Conservation (phyloP, 2,329 filamentous ascomycete genomes). For the Graphium sp. region DNA sequence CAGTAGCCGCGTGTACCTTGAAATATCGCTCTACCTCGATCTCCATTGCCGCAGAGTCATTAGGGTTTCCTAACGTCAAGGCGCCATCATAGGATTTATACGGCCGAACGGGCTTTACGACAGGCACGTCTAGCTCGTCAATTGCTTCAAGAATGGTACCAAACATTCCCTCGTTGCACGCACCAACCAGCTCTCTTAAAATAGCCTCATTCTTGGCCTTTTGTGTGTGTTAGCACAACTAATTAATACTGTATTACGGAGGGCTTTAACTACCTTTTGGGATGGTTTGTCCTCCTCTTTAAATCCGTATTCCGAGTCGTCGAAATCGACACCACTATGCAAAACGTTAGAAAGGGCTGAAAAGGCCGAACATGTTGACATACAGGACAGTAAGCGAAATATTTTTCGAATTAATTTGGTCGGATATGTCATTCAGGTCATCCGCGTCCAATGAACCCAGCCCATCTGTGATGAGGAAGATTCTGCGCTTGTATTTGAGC, state of each 20-base stretch:
- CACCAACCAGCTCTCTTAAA: slow-evolving; percentile 46
- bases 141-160: slow-evolving; percentile 82
- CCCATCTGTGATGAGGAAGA: slow-evolving; percentile 76
- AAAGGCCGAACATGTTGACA: slow-evolving; percentile 15
- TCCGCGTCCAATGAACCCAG: slow-evolving; percentile 56
- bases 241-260: background rate
- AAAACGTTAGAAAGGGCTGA: background rate
- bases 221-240: slow-evolving; percentile 1
- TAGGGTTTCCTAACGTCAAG: slow-evolving; percentile 64
- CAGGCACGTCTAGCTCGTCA: slow-evolving; percentile 59
- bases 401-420: slow-evolving; percentile 55
- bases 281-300: slow-evolving; percentile 76
- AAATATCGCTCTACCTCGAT: slow-evolving; percentile 89
- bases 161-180: slow-evolving; percentile 51
- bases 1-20: slow-evolving; percentile 60
- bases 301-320: slow-evolving; percentile 75
- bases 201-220: slow-evolving; percentile 50
- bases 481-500: slow-evolving; percentile 64
- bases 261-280: slow-evolving; percentile 58
- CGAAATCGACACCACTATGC: slow-evolving; percentile 73
- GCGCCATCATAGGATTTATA: slow-evolving; percentile 65
- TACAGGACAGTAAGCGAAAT: slow-evolving; percentile 71
- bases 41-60: slow-evolving; percentile 56
- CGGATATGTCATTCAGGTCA: slow-evolving; percentile 45
- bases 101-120: slow-evolving; percentile 58